These are phyloP conservation scores for Pleurozium schreberi DNA, from an alignment of 225 moss, liverwort and hornwort species.

Conservation along the genomic window DNA sequence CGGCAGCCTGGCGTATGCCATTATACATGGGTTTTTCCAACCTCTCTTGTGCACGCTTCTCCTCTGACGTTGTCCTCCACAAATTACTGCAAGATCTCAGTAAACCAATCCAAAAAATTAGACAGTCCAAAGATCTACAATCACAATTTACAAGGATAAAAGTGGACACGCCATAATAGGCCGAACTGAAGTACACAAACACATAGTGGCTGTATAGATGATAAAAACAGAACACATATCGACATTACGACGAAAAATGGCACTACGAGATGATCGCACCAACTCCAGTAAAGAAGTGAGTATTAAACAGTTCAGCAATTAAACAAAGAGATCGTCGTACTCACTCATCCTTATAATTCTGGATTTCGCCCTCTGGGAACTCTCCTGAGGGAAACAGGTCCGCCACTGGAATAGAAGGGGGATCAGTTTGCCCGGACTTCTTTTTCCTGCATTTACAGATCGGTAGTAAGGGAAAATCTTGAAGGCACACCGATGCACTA, in stretches of 20 bases:
- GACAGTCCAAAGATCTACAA: not conserved
- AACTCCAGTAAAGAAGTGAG: not conserved
- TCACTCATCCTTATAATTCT: conserved; percentile 76
- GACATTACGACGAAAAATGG: not conserved
- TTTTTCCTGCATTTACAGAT: conserved; percentile 47
- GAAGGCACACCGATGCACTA: not conserved
- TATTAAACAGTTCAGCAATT: not conserved
- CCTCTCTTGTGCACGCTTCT: conserved; percentile 87
- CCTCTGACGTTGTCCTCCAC: conserved; percentile 82
- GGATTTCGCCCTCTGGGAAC: conserved; percentile 82
- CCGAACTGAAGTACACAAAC: not conserved
- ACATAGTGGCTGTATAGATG: not conserved
- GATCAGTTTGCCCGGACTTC: conserved; percentile 64
- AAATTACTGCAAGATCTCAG: conserved; percentile 44
- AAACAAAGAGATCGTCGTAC: not conserved
- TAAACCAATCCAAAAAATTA: not conserved
- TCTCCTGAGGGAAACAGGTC: conserved; percentile 82
- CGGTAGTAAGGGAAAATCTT: not conserved
- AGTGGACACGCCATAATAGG: not conserved
- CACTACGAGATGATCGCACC: not conserved
- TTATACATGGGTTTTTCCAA: conserved; percentile 90
- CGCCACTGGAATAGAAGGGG: conserved; percentile 65
- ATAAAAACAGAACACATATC: not conserved
- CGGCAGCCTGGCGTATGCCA: conserved; percentile 73
- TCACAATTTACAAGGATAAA: not conserved